Evolutionary conservation across 345 rosid species (phyloP), one percentile per base, ranked within the genome.

Genomic region (Kandelia obovata): DNA sequence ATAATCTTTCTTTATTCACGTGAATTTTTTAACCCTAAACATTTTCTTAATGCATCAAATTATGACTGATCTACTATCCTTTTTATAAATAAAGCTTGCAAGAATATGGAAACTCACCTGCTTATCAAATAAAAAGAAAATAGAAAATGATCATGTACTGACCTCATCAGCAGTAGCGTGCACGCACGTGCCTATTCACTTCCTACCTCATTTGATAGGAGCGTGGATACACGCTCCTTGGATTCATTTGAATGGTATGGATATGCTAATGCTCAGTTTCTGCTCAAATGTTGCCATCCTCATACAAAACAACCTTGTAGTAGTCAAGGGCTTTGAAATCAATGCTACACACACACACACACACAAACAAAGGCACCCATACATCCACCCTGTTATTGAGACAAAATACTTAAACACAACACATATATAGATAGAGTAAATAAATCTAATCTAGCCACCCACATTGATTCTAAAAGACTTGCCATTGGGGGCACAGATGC

Each of bases 311-410:
- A 21, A 63, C 17, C 30, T 55, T 23, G 47, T 6, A 47, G 76
- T 62, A 47, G 76, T 62, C 66, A 11, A 62, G 70, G 79, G 81
- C 81, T 71, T 83, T 76, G 81, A 80, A 82, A 80, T 84, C 80
- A 79, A 80, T 79, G 81, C 76, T 64, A 25, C 8, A 31, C 26
- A 6, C 20, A 26, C 47, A 32, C 19, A 23, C 15, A 21, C 5
- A 46, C 10, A 8, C 15, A 20, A 0, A 47, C 4, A 8, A 7
- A 17, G 7, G 31, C 47, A 55, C 26, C 1, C 23, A 30, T 31
- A n/a, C 10, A 49, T 6, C 10, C 5, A n/a, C 0, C 20, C 2
- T 9, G n/a, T 25, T 34, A 3, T 26, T 1, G 10, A 37, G 2
- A 8, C 11, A 8, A 21, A 19, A 63, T 55, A 62, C 16, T 19